Base-by-base conservation (phyloP, 768 basidiomycete genomes). In the Cystofilobasidium capitatum region DNA sequence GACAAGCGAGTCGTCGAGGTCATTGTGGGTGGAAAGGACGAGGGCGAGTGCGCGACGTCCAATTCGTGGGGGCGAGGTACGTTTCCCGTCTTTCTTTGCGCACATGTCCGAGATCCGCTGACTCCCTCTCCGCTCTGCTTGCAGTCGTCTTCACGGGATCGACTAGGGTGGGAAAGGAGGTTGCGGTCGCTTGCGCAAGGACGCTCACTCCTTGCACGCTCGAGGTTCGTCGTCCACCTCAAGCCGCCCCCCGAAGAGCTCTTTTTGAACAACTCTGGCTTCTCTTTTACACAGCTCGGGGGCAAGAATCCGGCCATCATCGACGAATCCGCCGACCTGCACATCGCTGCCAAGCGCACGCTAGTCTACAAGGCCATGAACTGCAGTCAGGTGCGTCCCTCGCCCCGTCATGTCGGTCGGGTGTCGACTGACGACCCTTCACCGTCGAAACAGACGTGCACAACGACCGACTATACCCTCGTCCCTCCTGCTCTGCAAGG, bases 221-320 rank as follows among this genome's bases (percentile, higher is more conserved):
- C 6, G 77, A 78, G 65, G 76, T 77, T 20, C 68, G 74, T 36
- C 45, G 16, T n/a, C 58, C 29, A 44, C 14, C 20, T 64, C 61
- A 17, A 22, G 20, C 26, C 36, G 61, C 39, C 35, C 20, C 35
- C 29, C 44, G 33, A 57, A n/a, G 36, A 22, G 44, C 24, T 24
- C 31, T 29, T 49, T 35, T 33, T 7, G 31, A n/a, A n/a, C n/a
- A n/a, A n/a, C n/a, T n/a, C n/a, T n/a, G n/a, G n/a, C n/a, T n/a
- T 40, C 36, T 37, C 20, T 26, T 22, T 37, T 22, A 36, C 59
- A 17, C 58, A 77, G 73, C 72, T 78, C 17, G 76, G 77, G 20
- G 77, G 77, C 14, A 76, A 78, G 65, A 75, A 73, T 24, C 77
- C 77, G 2, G 74, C 75, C 17, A 75, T 78, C 39, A 71, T 78